phyloP scores from a whole-genome alignment of 1,284 basidiomycete genomes.

The Meira nashicola region DNA sequence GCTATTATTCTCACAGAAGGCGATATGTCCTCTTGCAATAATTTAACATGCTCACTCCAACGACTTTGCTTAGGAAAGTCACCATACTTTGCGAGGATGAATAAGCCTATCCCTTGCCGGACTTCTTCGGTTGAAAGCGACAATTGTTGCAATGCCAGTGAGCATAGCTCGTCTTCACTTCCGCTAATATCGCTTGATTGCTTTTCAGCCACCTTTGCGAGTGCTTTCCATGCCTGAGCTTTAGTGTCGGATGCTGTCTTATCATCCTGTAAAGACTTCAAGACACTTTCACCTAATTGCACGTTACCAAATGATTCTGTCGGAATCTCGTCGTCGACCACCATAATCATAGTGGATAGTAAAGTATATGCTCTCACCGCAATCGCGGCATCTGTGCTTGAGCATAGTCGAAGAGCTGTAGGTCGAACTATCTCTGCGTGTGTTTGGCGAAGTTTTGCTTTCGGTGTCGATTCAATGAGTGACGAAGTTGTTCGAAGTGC shows the following conservation, averaged over 20 bases:
- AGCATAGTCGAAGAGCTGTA: constrained; percentile 1
- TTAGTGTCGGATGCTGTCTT: background rate
- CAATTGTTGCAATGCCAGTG: background rate
- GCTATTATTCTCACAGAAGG: background rate
- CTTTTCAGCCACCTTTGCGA: background rate
- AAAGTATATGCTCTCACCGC: constrained; percentile 3
- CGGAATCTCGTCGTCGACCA: background rate
- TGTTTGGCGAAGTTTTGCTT: constrained; percentile 2
- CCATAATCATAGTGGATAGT: background rate
- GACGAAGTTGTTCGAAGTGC: background rate
- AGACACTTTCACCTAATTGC: background rate
- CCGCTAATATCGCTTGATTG: background rate
- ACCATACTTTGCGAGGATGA: background rate
- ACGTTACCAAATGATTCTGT: too few species aligned
- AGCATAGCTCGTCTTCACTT: background rate
- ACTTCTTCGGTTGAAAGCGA: background rate
- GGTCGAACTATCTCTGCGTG: background rate
- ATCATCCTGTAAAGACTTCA: background rate
- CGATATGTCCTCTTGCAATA: background rate
- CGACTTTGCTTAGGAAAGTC: background rate
- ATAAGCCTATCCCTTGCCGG: background rate
- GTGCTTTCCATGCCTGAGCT: background rate
- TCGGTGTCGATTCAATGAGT: background rate
- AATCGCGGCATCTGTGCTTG: background rate
- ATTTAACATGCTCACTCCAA: background rate